These are phyloP conservation scores for Ramularia collo-cygni DNA, from an alignment of 2,329 filamentous ascomycete species.

Conservation along the genomic window DNA sequence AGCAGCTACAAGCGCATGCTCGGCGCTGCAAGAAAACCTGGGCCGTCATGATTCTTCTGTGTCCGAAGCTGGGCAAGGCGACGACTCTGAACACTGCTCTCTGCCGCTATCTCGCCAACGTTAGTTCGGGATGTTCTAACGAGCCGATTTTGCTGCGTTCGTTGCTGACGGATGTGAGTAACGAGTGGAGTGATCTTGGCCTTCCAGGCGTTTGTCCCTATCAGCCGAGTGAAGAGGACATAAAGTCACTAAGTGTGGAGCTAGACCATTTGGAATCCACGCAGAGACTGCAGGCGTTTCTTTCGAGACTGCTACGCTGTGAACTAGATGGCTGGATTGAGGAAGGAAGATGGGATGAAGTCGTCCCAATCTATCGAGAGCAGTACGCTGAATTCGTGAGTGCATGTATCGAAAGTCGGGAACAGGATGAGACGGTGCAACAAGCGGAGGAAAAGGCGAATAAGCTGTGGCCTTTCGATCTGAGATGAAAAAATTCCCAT, in stretches of 20 bases:
- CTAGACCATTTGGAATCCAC: constrained; percentile 2
- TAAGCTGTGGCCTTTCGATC: neutral
- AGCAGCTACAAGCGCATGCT: neutral
- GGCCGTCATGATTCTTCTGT: neutral
- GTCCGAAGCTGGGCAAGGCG: neutral
- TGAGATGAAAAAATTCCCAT: neutral
- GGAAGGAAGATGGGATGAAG: constrained; percentile 1
- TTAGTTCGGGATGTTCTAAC: neutral
- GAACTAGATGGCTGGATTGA: constrained; percentile 4
- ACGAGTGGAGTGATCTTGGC: neutral
- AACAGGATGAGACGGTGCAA: neutral
- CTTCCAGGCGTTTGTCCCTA: neutral
- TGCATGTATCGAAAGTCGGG: neutral
- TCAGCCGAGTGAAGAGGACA: neutral
- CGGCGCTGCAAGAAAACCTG: neutral
- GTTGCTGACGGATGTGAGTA: neutral
- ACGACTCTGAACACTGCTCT: neutral
- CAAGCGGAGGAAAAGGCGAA: neutral
- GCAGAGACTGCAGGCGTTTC: constrained; percentile 2
- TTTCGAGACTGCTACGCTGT: constrained; percentile 4
- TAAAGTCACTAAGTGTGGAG: neutral
- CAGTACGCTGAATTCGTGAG: neutral
- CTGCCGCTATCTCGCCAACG: neutral
- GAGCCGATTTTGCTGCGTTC: neutral
- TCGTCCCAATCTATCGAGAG: neutral